Conservation (phyloP, 257 asterid genomes). For the Capsicum chinense region DNA sequence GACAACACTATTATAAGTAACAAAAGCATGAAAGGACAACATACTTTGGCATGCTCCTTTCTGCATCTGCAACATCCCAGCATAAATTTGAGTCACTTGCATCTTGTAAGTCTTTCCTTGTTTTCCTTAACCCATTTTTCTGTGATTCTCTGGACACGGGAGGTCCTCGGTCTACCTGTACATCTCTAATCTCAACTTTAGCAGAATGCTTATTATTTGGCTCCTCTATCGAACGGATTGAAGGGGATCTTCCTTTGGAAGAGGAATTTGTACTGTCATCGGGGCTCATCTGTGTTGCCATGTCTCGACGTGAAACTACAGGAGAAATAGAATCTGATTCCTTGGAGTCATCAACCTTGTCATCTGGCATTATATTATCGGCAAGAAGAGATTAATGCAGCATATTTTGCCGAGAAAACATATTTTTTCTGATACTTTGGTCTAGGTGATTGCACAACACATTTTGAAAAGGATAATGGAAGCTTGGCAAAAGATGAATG, state of each 20-base stretch:
- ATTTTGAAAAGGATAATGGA: neutral
- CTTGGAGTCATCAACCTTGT: neutral
- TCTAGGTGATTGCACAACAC: neutral
- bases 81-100: neutral
- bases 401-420: neutral
- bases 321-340: conserved; percentile 13
- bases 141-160: conserved; percentile 21
- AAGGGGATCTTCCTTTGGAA: conserved; percentile 53
- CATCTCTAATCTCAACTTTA: conserved; percentile 50
- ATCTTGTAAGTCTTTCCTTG: conserved; percentile 16
- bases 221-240: conserved; percentile 40
- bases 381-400: neutral
- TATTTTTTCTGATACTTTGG: neutral
- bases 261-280: conserved; percentile 68
- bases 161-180: conserved; percentile 36
- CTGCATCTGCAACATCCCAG: conserved; percentile 31
- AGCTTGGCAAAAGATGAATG: neutral
- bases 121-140: conserved; percentile 22
- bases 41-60: conserved; percentile 32
- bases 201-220: conserved; percentile 34
- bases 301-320: conserved; percentile 64
- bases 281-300: conserved; percentile 97
- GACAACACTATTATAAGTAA: neutral
- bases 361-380: neutral
- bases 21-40: neutral